Evolutionary conservation across 2,329 filamentous ascomycete genomes (phyloP).

Genomic region (Pseudocercospora vitis): DNA sequence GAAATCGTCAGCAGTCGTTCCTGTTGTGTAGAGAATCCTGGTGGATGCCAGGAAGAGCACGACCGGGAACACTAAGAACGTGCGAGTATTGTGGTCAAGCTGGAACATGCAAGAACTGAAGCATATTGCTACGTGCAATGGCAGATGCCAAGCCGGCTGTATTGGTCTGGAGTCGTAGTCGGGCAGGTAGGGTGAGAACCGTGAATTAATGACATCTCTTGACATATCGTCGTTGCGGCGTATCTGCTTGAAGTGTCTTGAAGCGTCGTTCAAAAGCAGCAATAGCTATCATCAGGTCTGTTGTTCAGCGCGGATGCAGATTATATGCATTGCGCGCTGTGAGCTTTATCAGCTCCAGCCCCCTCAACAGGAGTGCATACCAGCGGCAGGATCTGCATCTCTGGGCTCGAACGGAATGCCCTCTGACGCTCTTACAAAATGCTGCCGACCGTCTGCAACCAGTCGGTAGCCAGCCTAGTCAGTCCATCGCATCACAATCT

Average conservation of each 20-base stretch:
- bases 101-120: background rate
- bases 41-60: background rate
- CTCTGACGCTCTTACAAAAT: background rate
- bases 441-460: background rate
- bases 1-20: conserved; percentile 2
- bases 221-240: background rate
- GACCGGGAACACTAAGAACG: background rate
- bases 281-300: too few relatives aligned
- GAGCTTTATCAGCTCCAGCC: background rate
- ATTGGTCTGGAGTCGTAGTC: background rate
- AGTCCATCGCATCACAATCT: background rate
- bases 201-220: background rate
- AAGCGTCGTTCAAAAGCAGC: background rate
- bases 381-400: conserved; percentile 1
- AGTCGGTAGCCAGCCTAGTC: background rate
- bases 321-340: background rate
- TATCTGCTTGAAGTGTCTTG: too few relatives aligned
- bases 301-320: background rate
- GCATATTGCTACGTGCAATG: background rate
- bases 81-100: background rate
- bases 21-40: background rate
- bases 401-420: background rate
- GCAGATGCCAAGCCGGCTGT: background rate
- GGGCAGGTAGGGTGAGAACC: background rate
- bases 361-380: too few relatives aligned